Evolutionary conservation across 768 basidiomycete species (phyloP), one percentile per base, ranked within the genome.

Genomic region (Neoboletus brunneissimus): DNA sequence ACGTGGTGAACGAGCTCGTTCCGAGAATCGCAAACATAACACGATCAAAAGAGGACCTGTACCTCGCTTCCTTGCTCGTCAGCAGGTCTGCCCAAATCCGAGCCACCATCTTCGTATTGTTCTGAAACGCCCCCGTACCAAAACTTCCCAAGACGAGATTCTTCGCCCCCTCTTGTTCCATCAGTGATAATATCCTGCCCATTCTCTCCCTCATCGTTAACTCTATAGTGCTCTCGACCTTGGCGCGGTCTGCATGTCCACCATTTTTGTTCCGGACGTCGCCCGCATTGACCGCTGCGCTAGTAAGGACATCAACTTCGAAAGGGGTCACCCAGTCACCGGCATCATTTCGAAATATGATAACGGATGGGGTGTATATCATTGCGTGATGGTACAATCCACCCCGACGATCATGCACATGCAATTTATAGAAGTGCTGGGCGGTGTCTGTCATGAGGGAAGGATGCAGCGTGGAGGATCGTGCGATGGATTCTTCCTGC

Each of bases 401-500:
- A 8, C 74, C 77, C 46, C 76, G 75, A 11, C 67, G 65, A 60
- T 79, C 75, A 55, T 63, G 75, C 31, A 74, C 74, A 67, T 91
- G 89, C 20, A 83, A 65, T 3, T 69, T 71, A 67, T 92, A 89
- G 72, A 89, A 91, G 40, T 78, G 75, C 43, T 80, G 73, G 0
- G 81, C 85, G 6, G 74, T 75, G 16, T 70, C 67, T 11, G 84
- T 81, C 64, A 77, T 76, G 53, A 91, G 84, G 10, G 84, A 79
- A 1, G 79, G 74, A 60, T 85, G 88, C 7, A 92, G 72, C 6
- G 85, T 87, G 12, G 88, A 89, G 5, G 88, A 82, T 41, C 89
- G 83, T 12, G 89, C 88, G 62, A 92, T 80, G 37, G 85, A 85
- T 68, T 92, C 89, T 68, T 92, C 90, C 63, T 92, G 89, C 2